phyloP scores from a whole-genome alignment of 768 basidiomycete species.

The Pisolithus microcarpus region DNA sequence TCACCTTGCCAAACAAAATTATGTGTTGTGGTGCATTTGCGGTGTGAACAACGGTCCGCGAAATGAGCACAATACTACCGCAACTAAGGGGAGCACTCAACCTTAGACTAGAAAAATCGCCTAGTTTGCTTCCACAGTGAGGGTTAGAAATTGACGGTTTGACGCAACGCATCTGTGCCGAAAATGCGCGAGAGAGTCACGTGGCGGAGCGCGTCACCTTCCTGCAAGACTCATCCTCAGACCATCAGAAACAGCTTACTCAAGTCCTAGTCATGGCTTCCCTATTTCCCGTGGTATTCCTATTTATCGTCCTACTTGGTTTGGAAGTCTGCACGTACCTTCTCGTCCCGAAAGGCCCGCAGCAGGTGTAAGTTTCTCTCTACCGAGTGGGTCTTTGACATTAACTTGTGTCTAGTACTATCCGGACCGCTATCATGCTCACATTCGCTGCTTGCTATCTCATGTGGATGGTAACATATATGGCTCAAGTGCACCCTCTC shows the following conservation, averaged over 20 bases:
- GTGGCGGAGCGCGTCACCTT: background rate
- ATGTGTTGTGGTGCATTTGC: no score
- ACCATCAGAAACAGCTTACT: background rate
- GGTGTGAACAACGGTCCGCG: no score
- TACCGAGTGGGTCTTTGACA: background rate
- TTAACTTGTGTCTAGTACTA: conserved; percentile 45
- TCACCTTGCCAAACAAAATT: no score
- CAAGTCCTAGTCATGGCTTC: conserved; percentile 46
- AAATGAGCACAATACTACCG: no score
- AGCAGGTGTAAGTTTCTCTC: conserved; percentile 68
- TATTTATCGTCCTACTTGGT: conserved; percentile 56
- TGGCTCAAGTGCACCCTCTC: conserved; percentile 89
- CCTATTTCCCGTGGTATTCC: conserved; percentile 58
- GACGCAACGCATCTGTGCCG: no score
- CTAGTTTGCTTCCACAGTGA: no score
- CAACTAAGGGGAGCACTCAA: no score
- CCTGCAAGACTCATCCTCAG: no score
- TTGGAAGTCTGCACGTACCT: conserved; percentile 62
- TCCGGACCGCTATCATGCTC: conserved; percentile 75
- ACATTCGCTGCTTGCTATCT: conserved; percentile 81
- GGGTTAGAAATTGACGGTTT: no score
- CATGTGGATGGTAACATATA: conserved; percentile 97
- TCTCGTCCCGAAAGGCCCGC: conserved; percentile 75
- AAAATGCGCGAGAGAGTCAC: background rate
- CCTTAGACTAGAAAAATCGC: no score